Conservation (phyloP, 2,329 filamentous ascomycete genomes). For the Microsporum audouinii region DNA sequence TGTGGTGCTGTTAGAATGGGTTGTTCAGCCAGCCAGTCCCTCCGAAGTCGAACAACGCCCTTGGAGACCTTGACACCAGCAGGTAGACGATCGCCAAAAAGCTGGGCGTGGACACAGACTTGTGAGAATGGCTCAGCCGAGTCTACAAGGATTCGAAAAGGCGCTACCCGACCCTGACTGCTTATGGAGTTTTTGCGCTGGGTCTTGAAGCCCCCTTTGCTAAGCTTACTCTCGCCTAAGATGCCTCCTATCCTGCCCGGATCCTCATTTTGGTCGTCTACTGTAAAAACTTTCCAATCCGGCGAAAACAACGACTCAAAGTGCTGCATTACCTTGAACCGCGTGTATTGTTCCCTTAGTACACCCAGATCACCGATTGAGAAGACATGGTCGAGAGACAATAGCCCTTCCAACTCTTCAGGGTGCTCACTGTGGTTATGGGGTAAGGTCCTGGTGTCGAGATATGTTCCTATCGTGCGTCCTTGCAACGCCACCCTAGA, state of each 20-base stretch:
- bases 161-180: not conserved
- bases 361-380: not conserved
- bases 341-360: not conserved
- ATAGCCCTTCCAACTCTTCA: not conserved
- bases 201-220: not conserved
- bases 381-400: not conserved
- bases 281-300: not conserved
- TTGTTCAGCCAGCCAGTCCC: slow-evolving; percentile 54
- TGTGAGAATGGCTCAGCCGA: slow-evolving; percentile 3
- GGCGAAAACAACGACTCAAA: not conserved
- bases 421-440: not conserved
- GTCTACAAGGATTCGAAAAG: not conserved
- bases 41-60: slow-evolving; percentile 58
- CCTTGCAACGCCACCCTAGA: not conserved
- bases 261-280: not conserved
- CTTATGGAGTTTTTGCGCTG: not conserved
- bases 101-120: slow-evolving; percentile 54
- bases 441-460: not conserved
- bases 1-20: slow-evolving; percentile 11
- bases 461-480: slow-evolving; percentile 2
- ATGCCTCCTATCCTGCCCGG: not conserved
- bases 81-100: slow-evolving; percentile 57
- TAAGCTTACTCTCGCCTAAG: not conserved
- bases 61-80: slow-evolving; percentile 57
- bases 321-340: slow-evolving; percentile 4